Evolutionary conservation across 352 stramenopile species (phyloP).

Genomic region (Aphanomyces euteiches): DNA sequence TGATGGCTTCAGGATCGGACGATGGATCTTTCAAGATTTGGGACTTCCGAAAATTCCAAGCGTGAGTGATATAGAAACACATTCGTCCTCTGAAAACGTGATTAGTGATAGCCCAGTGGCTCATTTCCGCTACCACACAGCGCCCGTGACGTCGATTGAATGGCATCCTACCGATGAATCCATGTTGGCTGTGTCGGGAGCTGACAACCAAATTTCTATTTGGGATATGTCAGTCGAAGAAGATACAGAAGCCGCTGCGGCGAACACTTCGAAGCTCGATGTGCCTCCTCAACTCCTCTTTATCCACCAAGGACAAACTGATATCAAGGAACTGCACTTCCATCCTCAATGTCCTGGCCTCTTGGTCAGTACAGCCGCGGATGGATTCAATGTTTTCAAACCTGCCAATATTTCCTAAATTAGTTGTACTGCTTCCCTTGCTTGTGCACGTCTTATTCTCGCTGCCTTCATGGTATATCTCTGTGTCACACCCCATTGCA

Average conservation of each 20-base stretch:
- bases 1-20: constrained; percentile 96
- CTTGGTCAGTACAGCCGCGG: constrained; percentile 94
- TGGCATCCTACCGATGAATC: constrained; percentile 99
- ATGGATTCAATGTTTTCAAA: constrained; percentile 98
- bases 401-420: constrained; percentile 89
- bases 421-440: constrained; percentile 1
- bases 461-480: too few relatives aligned
- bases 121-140: constrained; percentile 94
- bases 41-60: constrained; percentile 94
- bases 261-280: constrained; percentile 68
- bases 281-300: constrained; percentile 98
- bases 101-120: constrained; percentile 78
- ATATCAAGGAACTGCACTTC: constrained; percentile 99
- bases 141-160: constrained; percentile 96
- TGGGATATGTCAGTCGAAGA: constrained; percentile 99
- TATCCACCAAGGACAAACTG: constrained; percentile 97
- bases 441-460: too few relatives aligned
- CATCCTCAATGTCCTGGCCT: constrained; percentile 98
- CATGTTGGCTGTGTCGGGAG: constrained; percentile 92
- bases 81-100: not conserved
- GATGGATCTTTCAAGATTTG: constrained; percentile 97
- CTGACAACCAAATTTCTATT: constrained; percentile 96
- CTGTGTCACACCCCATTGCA: too few relatives aligned
- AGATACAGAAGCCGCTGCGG: constrained; percentile 76
- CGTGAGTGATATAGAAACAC: constrained; percentile 17